Conservation (phyloP, 768 basidiomycete genomes). For the Termitomyces sp. region DNA sequence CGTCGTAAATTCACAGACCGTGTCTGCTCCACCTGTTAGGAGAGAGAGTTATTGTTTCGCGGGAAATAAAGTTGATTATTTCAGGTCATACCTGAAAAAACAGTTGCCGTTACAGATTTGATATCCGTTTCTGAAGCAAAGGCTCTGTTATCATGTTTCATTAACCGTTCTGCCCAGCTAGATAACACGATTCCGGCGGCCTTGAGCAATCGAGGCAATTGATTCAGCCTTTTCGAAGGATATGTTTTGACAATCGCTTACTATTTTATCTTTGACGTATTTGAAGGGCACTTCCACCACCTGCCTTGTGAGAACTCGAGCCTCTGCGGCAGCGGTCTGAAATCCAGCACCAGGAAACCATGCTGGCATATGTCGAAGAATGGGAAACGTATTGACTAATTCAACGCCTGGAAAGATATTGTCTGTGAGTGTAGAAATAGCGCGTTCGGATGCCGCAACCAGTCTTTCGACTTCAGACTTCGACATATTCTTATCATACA, state of each 20-base stretch:
- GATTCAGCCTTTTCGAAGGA: background rate
- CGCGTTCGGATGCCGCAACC: constrained; percentile 17
- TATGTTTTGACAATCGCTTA: background rate
- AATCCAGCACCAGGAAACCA: too few relatives aligned
- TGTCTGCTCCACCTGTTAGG: constrained; percentile 7
- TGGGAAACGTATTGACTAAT: constrained; percentile 22
- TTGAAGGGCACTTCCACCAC: constrained; percentile 11
- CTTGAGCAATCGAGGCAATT: background rate
- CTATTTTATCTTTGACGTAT: constrained; percentile 11
- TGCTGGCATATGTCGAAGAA: constrained; percentile 20
- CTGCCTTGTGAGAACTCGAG: background rate
- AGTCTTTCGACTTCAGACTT: constrained; percentile 15
- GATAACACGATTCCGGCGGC: constrained; percentile 1
- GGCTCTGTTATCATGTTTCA: background rate
- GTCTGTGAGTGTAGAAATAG: constrained; percentile 5
- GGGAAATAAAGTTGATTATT: too few relatives aligned
- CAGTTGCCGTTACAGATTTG: too few relatives aligned
- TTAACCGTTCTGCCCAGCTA: background rate
- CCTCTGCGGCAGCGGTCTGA: background rate
- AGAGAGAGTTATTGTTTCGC: background rate
- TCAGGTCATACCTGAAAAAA: too few relatives aligned
- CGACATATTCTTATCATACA: constrained; percentile 23
- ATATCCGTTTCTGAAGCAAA: too few relatives aligned
- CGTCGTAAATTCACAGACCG: background rate
- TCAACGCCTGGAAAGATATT: constrained; percentile 15